Percentiles rank a stretch among this genome's conserved stretches.
Evolutionary conservation across 2,329 filamentous ascomycete species (phyloP).

Genomic region (Penicillium sp.): DNA sequence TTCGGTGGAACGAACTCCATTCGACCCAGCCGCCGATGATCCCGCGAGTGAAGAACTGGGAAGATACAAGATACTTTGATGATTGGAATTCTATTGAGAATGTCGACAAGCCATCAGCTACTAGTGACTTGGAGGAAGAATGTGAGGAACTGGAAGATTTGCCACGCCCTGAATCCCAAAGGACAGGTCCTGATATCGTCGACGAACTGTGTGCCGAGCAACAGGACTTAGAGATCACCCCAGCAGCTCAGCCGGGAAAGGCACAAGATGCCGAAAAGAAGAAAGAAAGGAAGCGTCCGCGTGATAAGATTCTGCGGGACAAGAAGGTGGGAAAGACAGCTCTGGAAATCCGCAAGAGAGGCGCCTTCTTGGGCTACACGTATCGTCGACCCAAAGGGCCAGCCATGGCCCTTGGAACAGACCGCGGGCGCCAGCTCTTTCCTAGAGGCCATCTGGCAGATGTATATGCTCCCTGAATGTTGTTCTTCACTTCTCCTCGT

Average conservation of each 20-base stretch:
- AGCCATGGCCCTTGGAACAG: constrained; percentile 30
- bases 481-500: no score
- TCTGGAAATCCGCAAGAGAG: constrained; percentile 73
- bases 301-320: constrained; percentile 82
- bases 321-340: constrained; percentile 58
- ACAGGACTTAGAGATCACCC: background rate
- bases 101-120: constrained; percentile 40
- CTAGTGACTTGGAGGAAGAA: constrained; percentile 12
- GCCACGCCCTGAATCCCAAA: background rate
- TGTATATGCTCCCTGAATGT: constrained; percentile 20
- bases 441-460: constrained; percentile 21
- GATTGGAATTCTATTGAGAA: constrained; percentile 61
- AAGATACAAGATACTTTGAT: constrained; percentile 87
- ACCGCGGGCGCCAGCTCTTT: constrained; percentile 28
- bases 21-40: constrained; percentile 68
- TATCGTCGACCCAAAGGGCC: constrained; percentile 54
- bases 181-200: no score
- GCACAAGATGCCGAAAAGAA: constrained; percentile 31
- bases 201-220: no score
- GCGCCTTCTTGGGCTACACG: constrained; percentile 83
- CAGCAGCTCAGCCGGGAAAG: constrained; percentile 35
- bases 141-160: constrained; percentile 4
- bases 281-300: constrained; percentile 68
- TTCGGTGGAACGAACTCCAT: constrained; percentile 73
- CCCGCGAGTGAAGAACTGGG: constrained; percentile 60